Evolutionary conservation across 306 rosid genomes (phyloP).

Genomic region (Nissolia schottii): DNA sequence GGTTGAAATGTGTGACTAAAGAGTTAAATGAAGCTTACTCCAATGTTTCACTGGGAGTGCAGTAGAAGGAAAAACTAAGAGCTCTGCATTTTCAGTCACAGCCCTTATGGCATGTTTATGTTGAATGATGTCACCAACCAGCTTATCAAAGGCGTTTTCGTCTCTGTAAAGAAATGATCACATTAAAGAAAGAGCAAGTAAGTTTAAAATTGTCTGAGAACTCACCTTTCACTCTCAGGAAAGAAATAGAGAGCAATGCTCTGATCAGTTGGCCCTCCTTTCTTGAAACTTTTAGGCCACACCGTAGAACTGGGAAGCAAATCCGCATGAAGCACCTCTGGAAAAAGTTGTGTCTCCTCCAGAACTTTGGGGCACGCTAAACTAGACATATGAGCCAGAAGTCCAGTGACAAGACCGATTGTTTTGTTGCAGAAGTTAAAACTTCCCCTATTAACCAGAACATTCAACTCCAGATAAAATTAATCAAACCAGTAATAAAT

Average conservation of each 20-base stretch:
- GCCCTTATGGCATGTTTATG: constrained; percentile 51
- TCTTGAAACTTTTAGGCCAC: constrained; percentile 71
- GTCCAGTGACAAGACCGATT: constrained; percentile 26
- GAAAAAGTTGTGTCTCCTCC: constrained; percentile 44
- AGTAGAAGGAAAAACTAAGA: constrained; percentile 62
- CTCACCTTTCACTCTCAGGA: constrained; percentile 56
- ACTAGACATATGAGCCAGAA: constrained; percentile 64
- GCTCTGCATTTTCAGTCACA: constrained; percentile 49
- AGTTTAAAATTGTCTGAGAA: not conserved
- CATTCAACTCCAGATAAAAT: constrained; percentile 15
- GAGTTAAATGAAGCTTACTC: constrained; percentile 47
- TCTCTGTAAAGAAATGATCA: constrained; percentile 28
- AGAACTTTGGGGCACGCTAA: constrained; percentile 56
- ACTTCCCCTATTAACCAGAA: constrained; percentile 58
- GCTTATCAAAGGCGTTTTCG: constrained; percentile 40
- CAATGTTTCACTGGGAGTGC: constrained; percentile 37
- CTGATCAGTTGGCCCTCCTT: constrained; percentile 41
- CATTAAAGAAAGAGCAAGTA: constrained; percentile 4
- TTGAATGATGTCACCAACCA: constrained; percentile 44
- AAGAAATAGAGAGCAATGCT: constrained; percentile 74
- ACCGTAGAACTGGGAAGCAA: constrained; percentile 37
- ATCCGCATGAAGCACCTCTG: constrained; percentile 40
- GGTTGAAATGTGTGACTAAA: not conserved
- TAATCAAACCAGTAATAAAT: not conserved
- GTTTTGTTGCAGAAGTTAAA: constrained; percentile 31